Base-by-base conservation (phyloP, 1,139 yeast genomes). In the Eremothecium sinecaudum region DNA sequence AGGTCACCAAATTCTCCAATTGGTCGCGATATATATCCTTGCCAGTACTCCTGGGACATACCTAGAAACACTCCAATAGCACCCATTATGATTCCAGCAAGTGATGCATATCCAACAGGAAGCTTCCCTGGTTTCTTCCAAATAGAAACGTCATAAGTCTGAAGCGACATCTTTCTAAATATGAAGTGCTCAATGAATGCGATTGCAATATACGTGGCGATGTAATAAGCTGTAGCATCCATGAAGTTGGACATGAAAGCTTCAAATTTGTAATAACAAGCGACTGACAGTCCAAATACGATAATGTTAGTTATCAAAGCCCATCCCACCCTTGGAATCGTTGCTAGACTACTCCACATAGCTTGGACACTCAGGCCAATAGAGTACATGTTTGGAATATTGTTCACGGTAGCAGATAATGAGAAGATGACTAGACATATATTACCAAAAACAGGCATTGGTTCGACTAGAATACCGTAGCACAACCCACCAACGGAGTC, bases 331-430 rank as follows among this genome's bases (percentile, higher is more conserved):
- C 95, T 75, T 48, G 95, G 96, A 38, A 86, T 66, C 52, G 66
- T 71, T 33, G 74, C 64, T 51, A 84, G 71, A 42, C 71, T 72
- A 32, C 79, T 71, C 82, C 87, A 80, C 48, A 81, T 66, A 18
- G 93, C 75, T 64, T 84, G 95, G 16, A 86, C 84, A 45, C 87
- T 76, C 47, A 86, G 67, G 19, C 83, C 87, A 52, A 83, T 73
- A 13, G 95, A 82, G 67, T 86, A 86, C 79, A 84, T 77, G 66
- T 84, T 86, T 55, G 95, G 95, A 56, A 84, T 72, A 63, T 84
- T 84, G 69, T 84, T 84, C 47, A 94, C 81, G 38, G 86, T 75
- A 31, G 94, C 82, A 22, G 94, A 81, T 46, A 86, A 62, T 11
- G 93, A 83, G 44, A 86, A 64, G 13, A 86, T 35, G 24, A 86